These are phyloP conservation scores for Hypoxylon sp. DNA, from an alignment of 2,329 filamentous ascomycete species.

Conservation along the genomic window DNA sequence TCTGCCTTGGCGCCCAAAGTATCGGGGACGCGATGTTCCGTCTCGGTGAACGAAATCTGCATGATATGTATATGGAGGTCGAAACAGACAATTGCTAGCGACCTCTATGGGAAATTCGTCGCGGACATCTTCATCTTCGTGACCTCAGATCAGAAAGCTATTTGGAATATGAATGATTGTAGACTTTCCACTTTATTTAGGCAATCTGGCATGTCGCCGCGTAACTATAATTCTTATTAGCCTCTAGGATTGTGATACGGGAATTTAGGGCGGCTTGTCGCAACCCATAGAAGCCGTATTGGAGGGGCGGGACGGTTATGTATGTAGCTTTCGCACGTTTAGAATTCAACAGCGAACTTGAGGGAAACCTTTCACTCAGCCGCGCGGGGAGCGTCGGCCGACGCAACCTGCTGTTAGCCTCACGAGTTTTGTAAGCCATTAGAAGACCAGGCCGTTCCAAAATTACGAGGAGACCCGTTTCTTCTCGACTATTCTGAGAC, in stretches of 20 bases:
- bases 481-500: constrained; percentile 18
- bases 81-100: constrained; percentile 20
- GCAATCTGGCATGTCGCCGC: neutral
- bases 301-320: constrained; percentile 30
- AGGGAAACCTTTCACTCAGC: constrained; percentile 23
- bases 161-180: constrained; percentile 1
- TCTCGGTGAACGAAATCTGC: constrained; percentile 30
- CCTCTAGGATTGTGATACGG: constrained; percentile 12
- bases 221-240: constrained; percentile 23
- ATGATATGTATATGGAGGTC: constrained; percentile 13
- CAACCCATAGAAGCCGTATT: constrained; percentile 11
- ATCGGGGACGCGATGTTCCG: constrained; percentile 37
- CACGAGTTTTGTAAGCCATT: constrained; percentile 6
- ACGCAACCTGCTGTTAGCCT: constrained; percentile 12
- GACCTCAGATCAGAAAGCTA: constrained; percentile 4
- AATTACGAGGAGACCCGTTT: constrained; percentile 28
- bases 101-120: neutral
- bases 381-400: constrained; percentile 9
- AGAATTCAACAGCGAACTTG: constrained; percentile 10
- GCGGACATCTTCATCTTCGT: constrained; percentile 7
- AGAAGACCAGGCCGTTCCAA: constrained; percentile 30
- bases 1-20: constrained; percentile 34
- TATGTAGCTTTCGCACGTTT: too few species aligned
- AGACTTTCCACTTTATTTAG: constrained; percentile 3
- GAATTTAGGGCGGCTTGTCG: constrained; percentile 23